phyloP scores from a whole-genome alignment of 331 rosid species.

The Stylosanthes scabra region DNA sequence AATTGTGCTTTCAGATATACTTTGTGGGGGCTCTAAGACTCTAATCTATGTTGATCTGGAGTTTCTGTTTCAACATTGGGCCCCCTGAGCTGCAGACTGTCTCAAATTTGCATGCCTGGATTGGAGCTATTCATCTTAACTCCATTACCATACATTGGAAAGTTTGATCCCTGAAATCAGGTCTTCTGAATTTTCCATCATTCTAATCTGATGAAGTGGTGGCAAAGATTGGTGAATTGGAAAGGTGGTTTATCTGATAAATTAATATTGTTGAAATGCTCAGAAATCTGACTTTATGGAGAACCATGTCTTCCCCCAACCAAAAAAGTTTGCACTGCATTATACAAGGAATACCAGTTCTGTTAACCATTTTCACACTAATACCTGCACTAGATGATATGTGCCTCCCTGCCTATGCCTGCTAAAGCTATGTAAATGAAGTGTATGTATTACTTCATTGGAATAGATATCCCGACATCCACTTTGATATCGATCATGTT shows the following conservation, averaged over 20 bases:
- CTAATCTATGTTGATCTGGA: slow-evolving; percentile 34
- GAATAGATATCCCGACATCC: slow-evolving; percentile 63
- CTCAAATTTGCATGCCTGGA: slow-evolving; percentile 37
- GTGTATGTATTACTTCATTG: slow-evolving; percentile 71
- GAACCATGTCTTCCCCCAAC: slow-evolving; percentile 40
- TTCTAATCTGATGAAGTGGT: slow-evolving; percentile 49
- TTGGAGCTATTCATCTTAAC: slow-evolving; percentile 44
- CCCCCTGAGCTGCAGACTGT: slow-evolving; percentile 34
- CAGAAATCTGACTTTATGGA: slow-evolving; percentile 39
- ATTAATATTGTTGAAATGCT: slow-evolving; percentile 30
- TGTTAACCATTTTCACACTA: slow-evolving; percentile 40
- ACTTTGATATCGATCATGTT: slow-evolving; percentile 46
- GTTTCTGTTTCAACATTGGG: slow-evolving; percentile 35
- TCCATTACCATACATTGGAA: slow-evolving; percentile 45
- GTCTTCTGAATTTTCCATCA: slow-evolving; percentile 38
- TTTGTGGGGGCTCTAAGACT: slow-evolving; percentile 38
- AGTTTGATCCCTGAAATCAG: slow-evolving; percentile 42
- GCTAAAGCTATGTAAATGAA: slow-evolving; percentile 79
- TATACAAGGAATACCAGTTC: slow-evolving; percentile 45
- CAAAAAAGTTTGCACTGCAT: slow-evolving; percentile 25
- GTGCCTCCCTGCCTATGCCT: slow-evolving; percentile 63
- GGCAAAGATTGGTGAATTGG: slow-evolving; percentile 37
- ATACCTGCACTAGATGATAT: slow-evolving; percentile 49
- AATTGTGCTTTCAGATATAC: slow-evolving; percentile 38
- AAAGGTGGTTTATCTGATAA: slow-evolving; percentile 49